Evolutionary conservation across 148 eudicot species (phyloP).

Genomic region (Diospyros lotus): DNA sequence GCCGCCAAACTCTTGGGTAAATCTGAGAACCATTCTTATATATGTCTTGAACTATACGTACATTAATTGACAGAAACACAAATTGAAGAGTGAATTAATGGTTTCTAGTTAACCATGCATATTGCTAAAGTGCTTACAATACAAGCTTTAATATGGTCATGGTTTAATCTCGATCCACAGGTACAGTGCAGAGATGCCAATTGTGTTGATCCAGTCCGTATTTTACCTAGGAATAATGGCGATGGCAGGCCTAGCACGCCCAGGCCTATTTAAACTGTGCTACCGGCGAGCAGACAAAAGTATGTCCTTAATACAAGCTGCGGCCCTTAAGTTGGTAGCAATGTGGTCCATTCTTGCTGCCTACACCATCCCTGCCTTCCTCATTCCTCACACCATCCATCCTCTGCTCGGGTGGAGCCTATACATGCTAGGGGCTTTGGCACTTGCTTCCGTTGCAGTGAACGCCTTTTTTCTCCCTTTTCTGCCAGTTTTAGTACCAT

Average conservation of each 20-base stretch:
- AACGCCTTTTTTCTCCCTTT: constrained; percentile 67
- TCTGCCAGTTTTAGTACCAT: constrained; percentile 59
- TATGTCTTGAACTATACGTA: too few relatives aligned
- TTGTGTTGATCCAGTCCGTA: constrained; percentile 50
- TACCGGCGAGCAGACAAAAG: constrained; percentile 66
- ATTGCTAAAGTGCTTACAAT: neutral
- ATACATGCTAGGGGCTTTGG: constrained; percentile 63
- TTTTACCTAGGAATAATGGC: constrained; percentile 67
- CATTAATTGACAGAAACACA: too few relatives aligned
- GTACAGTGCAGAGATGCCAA: constrained; percentile 69
- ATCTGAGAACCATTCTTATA: too few relatives aligned
- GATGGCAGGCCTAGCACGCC: constrained; percentile 68
- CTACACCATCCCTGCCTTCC: constrained; percentile 58
- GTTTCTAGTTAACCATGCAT: too few relatives aligned
- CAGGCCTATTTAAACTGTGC: constrained; percentile 69
- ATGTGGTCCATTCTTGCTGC: constrained; percentile 58
- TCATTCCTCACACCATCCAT: constrained; percentile 77
- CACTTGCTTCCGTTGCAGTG: constrained; percentile 50
- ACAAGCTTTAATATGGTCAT: neutral
- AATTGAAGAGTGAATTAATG: too few relatives aligned
- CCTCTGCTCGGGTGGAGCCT: constrained; percentile 87
- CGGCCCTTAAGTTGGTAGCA: constrained; percentile 52
- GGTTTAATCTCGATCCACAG: constrained; percentile 30
- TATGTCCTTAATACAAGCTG: constrained; percentile 36
- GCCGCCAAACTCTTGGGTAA: constrained; percentile 81